A percentile compares a stretch with the other conserved stretches of the same genome.
phyloP scores from a whole-genome alignment of 345 rosid genomes.

The Geranium rotundifolium region DNA sequence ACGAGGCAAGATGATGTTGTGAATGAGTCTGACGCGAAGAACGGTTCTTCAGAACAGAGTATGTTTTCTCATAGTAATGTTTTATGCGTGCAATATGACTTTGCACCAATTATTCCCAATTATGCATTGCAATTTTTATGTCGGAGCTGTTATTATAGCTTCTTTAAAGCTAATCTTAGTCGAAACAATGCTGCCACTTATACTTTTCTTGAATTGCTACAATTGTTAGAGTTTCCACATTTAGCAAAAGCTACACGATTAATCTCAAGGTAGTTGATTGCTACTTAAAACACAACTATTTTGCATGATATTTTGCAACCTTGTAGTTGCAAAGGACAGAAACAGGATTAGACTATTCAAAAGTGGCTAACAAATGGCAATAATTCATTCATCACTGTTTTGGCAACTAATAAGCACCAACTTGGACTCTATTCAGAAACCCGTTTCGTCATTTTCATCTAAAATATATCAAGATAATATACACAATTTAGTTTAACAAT shows the following conservation, averaged over 20 bases:
- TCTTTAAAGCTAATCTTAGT: neutral
- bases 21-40: constrained; percentile 47
- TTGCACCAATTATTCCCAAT: neutral
- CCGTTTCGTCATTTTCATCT: too few relatives aligned
- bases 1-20: constrained; percentile 76
- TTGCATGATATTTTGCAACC: neutral
- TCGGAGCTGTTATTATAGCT: neutral
- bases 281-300: too few relatives aligned
- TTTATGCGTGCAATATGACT: neutral
- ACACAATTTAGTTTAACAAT: too few relatives aligned
- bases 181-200: neutral
- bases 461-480: too few relatives aligned
- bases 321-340: neutral
- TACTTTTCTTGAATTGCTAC: neutral
- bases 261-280: neutral
- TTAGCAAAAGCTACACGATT: neutral
- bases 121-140: neutral
- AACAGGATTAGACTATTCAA: neutral
- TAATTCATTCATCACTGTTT: too few relatives aligned
- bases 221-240: neutral
- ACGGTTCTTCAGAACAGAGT: constrained; percentile 37
- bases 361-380: neutral
- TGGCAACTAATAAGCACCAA: too few relatives aligned
- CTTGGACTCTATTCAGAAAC: too few relatives aligned
- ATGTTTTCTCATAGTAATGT: constrained; percentile 3